Conservation (phyloP, 768 basidiomycete genomes). For the Mycena chlorophos region DNA sequence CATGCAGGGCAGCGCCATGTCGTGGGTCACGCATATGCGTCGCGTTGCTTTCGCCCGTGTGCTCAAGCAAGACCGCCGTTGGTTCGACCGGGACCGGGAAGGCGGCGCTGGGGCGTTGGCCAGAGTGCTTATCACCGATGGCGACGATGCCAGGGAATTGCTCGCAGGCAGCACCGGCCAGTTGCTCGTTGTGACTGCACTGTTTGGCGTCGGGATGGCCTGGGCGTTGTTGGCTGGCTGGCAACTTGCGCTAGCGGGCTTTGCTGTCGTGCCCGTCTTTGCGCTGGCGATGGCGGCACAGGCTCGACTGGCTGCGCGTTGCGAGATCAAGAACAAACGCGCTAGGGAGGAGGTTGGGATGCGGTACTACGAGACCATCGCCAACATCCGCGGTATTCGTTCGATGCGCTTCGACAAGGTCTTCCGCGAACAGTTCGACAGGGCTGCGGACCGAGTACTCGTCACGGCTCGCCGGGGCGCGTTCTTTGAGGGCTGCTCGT, state of each 20-base stretch:
- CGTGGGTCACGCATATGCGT: slow-evolving; percentile 74
- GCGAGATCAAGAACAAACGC: slow-evolving; percentile 79
- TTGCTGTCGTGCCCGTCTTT: slow-evolving; percentile 86
- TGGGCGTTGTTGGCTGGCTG: slow-evolving; percentile 91
- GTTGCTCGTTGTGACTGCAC: slow-evolving; percentile 67
- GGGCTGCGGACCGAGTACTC: slow-evolving; percentile 60
- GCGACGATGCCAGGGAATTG: slow-evolving; percentile 81
- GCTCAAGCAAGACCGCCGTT: slow-evolving; percentile 79
- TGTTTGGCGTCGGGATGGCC: slow-evolving; percentile 80
- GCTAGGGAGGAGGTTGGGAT: slow-evolving; percentile 84
- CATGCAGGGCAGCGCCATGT: slow-evolving; percentile 73
- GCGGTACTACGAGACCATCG: slow-evolving; percentile 83
- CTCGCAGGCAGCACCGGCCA: slow-evolving; percentile 74
- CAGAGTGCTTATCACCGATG: slow-evolving; percentile 82
- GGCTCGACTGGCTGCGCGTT: slow-evolving; percentile 65
- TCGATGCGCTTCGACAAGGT: slow-evolving; percentile 80
- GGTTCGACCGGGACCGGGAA: slow-evolving; percentile 70
- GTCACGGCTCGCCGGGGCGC: slow-evolving; percentile 72
- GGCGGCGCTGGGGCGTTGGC: slow-evolving; percentile 60
- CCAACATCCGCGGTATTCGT: slow-evolving; percentile 84
- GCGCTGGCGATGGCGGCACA: slow-evolving; percentile 73
- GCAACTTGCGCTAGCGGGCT: slow-evolving; percentile 89
- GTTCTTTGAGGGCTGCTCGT: slow-evolving; percentile 80
- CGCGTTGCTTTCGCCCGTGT: slow-evolving; percentile 54
- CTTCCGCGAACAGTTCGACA: slow-evolving; percentile 70